Evolutionary conservation across 192 early-diverging fungal species (phyloP), one percentile per base, ranked within the genome.

Genomic region (Phlyctochytrium planicorne): DNA sequence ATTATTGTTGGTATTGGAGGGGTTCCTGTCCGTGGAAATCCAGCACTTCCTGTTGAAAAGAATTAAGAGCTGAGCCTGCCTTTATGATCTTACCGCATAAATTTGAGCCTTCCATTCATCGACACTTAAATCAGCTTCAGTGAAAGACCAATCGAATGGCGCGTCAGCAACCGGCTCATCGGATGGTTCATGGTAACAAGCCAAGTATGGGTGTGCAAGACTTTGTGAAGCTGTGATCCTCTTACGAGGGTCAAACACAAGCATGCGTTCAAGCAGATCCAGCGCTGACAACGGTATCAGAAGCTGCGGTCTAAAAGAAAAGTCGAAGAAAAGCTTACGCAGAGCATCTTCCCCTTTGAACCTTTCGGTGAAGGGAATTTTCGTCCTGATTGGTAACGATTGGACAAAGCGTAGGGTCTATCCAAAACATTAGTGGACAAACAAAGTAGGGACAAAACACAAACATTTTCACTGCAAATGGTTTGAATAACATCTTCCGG

Each of bases 71-170:
- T 24, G 55, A 6, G 25, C 27, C 55, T 6, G 55, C 12, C 55
- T 6, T 27, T 10, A 14, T 4, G 20, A 57, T 10, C 72, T 36
- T 63, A 74, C 73, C 67, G 69, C 60, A 63, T 75, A 75, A 32
- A 75, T 75, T 50, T 68, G 31, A 17, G 63, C 29, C 60, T 75
- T 75, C 69, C 74, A 75, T 36, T 71, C 74, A 24, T 75, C 69
- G 2, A 72, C 69, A 29, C 34, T 73, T 47, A 76, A 32, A 32
- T 97, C 93, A 0, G 91, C 91, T 59, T 95, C 94, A 61, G 91
- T 94, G 77, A 95, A 95, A 14, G 92, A 93, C 95, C 95, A 97
- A 78, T 97, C 93, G 75, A 97, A 97, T 2, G 66, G 72, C 12
- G 62, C 27, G 23, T 83, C 86, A 30, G 91, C 91, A 20, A 78